Percentiles rank a stretch among this genome's conserved stretches.
Evolutionary conservation across 208 protist genomes (phyloP).

Genomic region (Angomonas deanei): DNA sequence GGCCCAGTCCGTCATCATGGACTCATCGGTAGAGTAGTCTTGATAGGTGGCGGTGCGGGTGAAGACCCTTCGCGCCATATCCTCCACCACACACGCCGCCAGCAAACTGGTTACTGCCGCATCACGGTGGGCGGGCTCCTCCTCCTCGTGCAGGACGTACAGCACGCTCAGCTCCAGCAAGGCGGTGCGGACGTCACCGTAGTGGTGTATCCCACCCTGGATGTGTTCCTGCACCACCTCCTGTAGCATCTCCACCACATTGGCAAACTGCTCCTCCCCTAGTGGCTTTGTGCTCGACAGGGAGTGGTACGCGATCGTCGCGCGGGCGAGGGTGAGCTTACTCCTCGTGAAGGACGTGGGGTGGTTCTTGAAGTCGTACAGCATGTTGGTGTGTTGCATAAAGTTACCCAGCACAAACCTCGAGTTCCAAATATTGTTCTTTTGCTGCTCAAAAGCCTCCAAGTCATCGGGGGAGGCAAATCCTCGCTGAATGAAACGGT

Average conservation of each 20-base stretch:
- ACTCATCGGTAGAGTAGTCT: conserved; percentile 54
- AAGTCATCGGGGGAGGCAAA: background rate
- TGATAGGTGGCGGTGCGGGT: conserved; percentile 51
- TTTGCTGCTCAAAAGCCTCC: background rate
- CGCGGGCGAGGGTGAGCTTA: conserved; percentile 46
- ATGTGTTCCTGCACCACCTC: conserved; percentile 35
- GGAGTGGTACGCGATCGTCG: conserved; percentile 13
- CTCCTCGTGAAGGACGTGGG: conserved; percentile 43
- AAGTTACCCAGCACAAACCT: conserved; percentile 18
- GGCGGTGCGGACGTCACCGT: conserved; percentile 41
- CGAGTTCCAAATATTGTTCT: conserved; percentile 2
- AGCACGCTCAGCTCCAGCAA: conserved; percentile 56
- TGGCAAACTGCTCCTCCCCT: background rate
- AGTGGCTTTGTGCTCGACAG: background rate
- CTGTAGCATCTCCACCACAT: conserved; percentile 33
- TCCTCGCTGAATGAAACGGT: background rate
- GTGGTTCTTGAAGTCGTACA: conserved; percentile 57
- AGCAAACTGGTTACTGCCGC: conserved; percentile 36
- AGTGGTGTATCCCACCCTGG: conserved; percentile 53
- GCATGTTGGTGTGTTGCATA: conserved; percentile 26
- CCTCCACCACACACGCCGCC: conserved; percentile 46
- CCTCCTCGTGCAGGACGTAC: conserved; percentile 11
- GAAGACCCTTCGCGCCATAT: conserved; percentile 67
- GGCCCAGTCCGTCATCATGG: conserved; percentile 22
- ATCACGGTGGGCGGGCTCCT: background rate